phyloP scores from a whole-genome alignment of 2,329 filamentous ascomycete genomes.

The Botrytis squamosa region DNA sequence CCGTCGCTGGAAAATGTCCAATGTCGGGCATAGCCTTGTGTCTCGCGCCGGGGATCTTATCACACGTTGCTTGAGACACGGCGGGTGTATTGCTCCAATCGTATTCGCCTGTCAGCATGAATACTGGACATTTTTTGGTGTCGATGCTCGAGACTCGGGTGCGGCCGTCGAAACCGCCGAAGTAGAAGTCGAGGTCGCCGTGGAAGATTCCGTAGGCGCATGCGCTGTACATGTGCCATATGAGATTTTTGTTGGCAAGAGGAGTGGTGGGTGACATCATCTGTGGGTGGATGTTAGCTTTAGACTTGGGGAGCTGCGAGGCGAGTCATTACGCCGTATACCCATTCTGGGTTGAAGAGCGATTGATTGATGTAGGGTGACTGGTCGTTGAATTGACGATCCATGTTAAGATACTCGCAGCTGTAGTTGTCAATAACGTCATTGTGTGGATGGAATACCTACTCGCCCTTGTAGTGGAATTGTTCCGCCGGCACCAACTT shows the following conservation, averaged over 20 bases:
- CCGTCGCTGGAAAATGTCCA: conserved; percentile 13
- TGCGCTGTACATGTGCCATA: conserved; percentile 50
- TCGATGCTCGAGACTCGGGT: conserved; percentile 46
- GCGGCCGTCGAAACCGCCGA: conserved; percentile 50
- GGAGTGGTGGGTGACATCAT: conserved; percentile 14
- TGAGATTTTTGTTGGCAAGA: conserved; percentile 43
- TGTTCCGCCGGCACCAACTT: conserved; percentile 47
- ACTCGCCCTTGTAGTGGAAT: conserved; percentile 47
- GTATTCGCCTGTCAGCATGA: conserved; percentile 47
- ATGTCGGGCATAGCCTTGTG: background rate
- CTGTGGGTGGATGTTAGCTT: background rate
- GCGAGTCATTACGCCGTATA: background rate
- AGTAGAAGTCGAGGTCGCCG: conserved; percentile 52
- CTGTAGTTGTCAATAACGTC: background rate
- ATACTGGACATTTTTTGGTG: conserved; percentile 49
- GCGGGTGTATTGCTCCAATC: conserved; percentile 28
- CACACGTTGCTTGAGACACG: conserved; percentile 21
- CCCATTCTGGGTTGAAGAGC: conserved; percentile 9
- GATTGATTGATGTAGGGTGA: conserved; percentile 10
- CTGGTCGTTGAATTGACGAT: conserved; percentile 7
- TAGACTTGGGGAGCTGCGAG: background rate
- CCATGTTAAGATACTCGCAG: conserved; percentile 3
- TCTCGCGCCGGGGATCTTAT: background rate
- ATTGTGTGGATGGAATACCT: conserved; percentile 18
- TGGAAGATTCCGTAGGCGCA: conserved; percentile 54